Conservation (phyloP, 2,329 filamentous ascomycete genomes). For the Penicillium brasilianum region DNA sequence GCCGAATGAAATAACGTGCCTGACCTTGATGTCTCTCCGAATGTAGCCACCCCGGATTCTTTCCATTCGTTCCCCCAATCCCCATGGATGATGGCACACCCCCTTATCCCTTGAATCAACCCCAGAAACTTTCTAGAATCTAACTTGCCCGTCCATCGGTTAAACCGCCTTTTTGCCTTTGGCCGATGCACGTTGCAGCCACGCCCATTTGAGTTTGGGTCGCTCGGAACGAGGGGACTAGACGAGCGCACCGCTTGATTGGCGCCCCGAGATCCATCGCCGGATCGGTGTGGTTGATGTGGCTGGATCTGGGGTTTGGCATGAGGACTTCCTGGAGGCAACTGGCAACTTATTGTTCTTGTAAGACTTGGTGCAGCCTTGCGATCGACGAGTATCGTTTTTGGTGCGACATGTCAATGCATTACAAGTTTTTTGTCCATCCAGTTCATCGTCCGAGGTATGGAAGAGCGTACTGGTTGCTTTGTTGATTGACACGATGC, state of each 20-base stretch:
- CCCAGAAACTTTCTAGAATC: conserved; percentile 22
- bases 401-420: neutral
- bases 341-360: neutral
- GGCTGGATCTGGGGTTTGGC: conserved; percentile 26
- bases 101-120: neutral
- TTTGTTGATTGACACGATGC: neutral
- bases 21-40: neutral
- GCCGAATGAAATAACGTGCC: neutral
- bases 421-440: neutral
- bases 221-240: conserved; percentile 21
- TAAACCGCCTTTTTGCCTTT: conserved; percentile 9
- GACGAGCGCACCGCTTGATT: conserved; percentile 11
- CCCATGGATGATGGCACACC: too few species aligned
- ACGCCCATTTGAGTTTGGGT: conserved; percentile 30
- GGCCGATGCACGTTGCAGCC: conserved; percentile 28
- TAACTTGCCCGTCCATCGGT: conserved; percentile 8
- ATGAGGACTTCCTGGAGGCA: conserved; percentile 10
- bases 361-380: neutral
- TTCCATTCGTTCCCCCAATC: neutral
- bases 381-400: conserved; percentile 10
- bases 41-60: neutral
- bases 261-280: conserved; percentile 11
- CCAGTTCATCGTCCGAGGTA: neutral
- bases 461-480: neutral
- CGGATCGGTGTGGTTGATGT: conserved; percentile 19